A percentile compares a stretch with the other conserved stretches of the same genome.
Evolutionary conservation across 306 rosid genomes (phyloP).

Genomic region (Prunus mira): DNA sequence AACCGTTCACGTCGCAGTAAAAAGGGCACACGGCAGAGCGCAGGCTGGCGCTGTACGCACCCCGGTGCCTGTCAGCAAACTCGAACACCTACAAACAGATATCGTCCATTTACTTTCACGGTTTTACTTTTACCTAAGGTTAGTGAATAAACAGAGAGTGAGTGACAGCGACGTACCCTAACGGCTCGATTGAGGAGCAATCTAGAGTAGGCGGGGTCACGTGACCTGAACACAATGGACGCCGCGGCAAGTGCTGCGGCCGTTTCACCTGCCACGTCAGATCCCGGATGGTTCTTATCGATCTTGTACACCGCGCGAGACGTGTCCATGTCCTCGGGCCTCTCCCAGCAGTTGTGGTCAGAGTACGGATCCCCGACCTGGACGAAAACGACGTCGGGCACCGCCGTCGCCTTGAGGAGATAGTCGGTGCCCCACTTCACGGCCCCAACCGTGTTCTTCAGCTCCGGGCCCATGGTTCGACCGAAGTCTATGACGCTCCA

Average conservation of each 20-base stretch:
- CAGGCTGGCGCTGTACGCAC: conserved; percentile 89
- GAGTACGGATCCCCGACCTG: conserved; percentile 88
- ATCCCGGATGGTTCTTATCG: conserved; percentile 78
- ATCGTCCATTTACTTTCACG: conserved; percentile 36
- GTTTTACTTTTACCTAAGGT: not conserved
- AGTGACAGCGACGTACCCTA: conserved; percentile 63
- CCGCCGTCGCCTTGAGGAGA: conserved; percentile 69
- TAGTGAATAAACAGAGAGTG: not conserved
- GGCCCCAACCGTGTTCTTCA: conserved; percentile 58
- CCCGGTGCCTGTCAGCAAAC: conserved; percentile 93
- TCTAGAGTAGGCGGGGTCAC: conserved; percentile 78
- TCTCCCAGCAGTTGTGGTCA: conserved; percentile 96
- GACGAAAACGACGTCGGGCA: conserved; percentile 66
- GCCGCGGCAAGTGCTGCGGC: conserved; percentile 99
- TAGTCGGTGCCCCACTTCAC: conserved; percentile 89
- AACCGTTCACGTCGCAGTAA: conserved; percentile 90
- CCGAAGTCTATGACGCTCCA: conserved; percentile 95
- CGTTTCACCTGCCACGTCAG: conserved; percentile 98
- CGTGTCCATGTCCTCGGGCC: conserved; percentile 99
- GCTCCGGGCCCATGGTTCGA: conserved; percentile 76
- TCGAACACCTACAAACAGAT: conserved; percentile 63
- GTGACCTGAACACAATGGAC: conserved; percentile 96
- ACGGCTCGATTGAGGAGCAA: conserved; percentile 92
- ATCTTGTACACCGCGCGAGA: conserved; percentile 67
- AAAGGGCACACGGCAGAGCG: conserved; percentile 80